Evolutionary conservation across 768 basidiomycete genomes (phyloP), one percentile per base, ranked within the genome.

Genomic region (Termitomyces sp.): DNA sequence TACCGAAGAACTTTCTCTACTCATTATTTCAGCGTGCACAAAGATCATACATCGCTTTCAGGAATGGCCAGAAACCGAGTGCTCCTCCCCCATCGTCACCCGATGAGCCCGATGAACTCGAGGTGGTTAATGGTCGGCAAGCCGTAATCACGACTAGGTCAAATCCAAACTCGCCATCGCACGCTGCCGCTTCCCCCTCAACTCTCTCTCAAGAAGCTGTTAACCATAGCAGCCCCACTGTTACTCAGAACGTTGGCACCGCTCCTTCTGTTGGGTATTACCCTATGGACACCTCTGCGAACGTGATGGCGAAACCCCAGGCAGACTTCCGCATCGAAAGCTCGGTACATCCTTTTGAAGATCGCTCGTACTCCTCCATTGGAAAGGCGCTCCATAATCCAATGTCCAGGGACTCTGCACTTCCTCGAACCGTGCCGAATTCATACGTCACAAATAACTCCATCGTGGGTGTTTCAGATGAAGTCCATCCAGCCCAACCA

Each of bases 11-110:
- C 20, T 76, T 76, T 40, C 72, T 82, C 7, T 71, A 74, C 52
- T 75, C 72, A 56, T 72, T 82, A 11, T 67, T 64, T 15, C 65
- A 69, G 34, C 74, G 80, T 12, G 80, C 81, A 1, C 65, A 70
- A 15, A 50, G 66, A 7, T 63, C 75, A 7, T 77, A 74, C 55
- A 54, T 66, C 8, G 66, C 72, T 2, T 73, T 67, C 45, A 71
- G 64, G 34, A 68, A 65, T 12, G 73, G 73, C n/a, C 63, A 65
- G n/a, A 63, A 61, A 20, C 62, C 52, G 5, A 34, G 20, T 36
- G 36, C 15, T 14, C 46, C 37, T 12, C 25, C 40, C 14, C 32
- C 53, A 29, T 46, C 61, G 42, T 63, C 67, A 4, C 61, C 68
- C 6, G 63, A 63, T 37, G 67, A 66, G 48, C 71, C 71, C 5